Evolutionary conservation across 1,284 basidiomycete species (phyloP).

Genomic region (Neolentinus lepideus): DNA sequence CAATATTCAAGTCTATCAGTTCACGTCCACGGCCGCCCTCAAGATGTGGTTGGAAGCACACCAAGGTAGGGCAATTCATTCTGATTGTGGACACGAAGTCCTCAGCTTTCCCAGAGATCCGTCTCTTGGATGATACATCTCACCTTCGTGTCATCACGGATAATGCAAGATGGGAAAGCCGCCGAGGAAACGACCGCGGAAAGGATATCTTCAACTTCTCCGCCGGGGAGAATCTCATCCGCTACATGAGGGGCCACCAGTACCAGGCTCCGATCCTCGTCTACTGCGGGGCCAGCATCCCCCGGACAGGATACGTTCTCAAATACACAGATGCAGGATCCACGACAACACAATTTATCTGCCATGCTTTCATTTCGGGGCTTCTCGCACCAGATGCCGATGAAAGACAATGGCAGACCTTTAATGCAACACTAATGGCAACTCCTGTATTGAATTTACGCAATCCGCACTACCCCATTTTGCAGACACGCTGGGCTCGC

Average conservation of each 20-base stretch:
- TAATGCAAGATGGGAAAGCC: slow-evolving; percentile 7
- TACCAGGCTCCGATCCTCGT: slow-evolving; percentile 10
- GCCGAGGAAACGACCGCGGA: not conserved
- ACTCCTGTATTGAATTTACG: not conserved
- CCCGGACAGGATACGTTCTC: slow-evolving; percentile 8
- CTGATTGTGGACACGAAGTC: not conserved
- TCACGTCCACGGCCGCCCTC: slow-evolving; percentile 9
- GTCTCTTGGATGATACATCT: not conserved
- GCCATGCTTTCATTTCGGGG: not conserved
- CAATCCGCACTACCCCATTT: not conserved
- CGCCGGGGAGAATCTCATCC: slow-evolving; percentile 11
- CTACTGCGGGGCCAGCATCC: slow-evolving; percentile 7
- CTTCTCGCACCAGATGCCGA: not conserved
- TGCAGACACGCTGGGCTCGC: not conserved
- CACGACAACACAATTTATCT: not conserved
- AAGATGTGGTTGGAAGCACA: slow-evolving; percentile 11
- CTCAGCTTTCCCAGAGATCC: not conserved
- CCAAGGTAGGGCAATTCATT: slow-evolving; percentile 4
- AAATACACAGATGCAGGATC: slow-evolving; percentile 7
- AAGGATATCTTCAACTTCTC: slow-evolving; percentile 6
- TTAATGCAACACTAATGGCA: not conserved
- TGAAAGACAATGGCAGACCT: not conserved
- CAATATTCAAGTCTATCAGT: slow-evolving; percentile 5
- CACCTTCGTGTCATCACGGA: slow-evolving; percentile 12
- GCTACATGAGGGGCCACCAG: slow-evolving; percentile 11